Evolutionary conservation across 164 flowering plant species (phyloP), one percentile per base, ranked within the genome.

Genomic region (Magnolia changhungtana): DNA sequence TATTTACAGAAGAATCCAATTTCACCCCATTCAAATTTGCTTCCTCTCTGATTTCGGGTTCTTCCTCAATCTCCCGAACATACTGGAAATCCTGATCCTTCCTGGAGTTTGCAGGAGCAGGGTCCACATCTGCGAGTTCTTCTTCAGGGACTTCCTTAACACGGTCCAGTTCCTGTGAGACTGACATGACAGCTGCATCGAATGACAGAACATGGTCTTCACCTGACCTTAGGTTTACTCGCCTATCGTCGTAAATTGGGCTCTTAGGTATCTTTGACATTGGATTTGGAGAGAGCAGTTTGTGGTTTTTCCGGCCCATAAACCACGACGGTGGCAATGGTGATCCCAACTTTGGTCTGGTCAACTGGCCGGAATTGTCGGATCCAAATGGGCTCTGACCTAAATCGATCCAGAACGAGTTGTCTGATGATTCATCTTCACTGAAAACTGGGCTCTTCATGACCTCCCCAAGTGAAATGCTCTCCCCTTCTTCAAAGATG

Each of bases 391-490:
- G 93, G 77, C 93, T 90, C 73, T 87, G 93, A 58, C 93, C 93
- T 77, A 90, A 79, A 82, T 90, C 91, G 37, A 90, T 90, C 93
- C 93, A 88, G 61, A 80, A 85, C 11, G 89, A 87, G 76, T 90
- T 85, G 74, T 88, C 93, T 0, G 89, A 86, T 4, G 88, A 88
- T 72, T 87, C 93, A 70, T 90, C 92, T 76, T 89, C 93, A 67
- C 93, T 90, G 79, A 87, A 90, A 58, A 90, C 75, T 50, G 93
- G 93, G 75, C 93, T 90, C 79, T 74, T 90, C 90, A 90, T 90
- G 27, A 90, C 90, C 78, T 88, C 93, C 20, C 91, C 93, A 74
- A 90, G 83, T 9, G 89, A 88, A 70, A 88, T 78, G 80, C 87
- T 87, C 81, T 88, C 93, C 21, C 82, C 74, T 77, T 90, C 93